Evolutionary conservation across 202 grass and related monocot species (phyloP).

Genomic region (Panicum virgatum): DNA sequence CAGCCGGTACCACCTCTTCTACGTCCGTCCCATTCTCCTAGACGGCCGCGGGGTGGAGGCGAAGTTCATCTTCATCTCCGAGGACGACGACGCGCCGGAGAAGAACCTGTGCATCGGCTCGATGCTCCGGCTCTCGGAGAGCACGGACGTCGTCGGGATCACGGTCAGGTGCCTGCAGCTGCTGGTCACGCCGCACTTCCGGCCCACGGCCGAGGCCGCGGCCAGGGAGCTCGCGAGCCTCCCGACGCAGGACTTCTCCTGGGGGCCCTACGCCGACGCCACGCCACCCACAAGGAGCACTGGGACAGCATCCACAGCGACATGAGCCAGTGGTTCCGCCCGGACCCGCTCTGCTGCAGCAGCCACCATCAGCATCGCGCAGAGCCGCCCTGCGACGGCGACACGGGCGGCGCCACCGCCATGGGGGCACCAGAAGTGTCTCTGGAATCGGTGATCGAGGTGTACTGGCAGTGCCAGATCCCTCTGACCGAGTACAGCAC

Average conservation of each 20-base stretch:
- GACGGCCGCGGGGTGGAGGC: constrained; percentile 10
- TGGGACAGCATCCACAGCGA: constrained; percentile 2
- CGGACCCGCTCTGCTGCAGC: constrained; percentile 12
- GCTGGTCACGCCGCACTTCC: constrained; percentile 14
- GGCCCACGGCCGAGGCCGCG: not conserved
- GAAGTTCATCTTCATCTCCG: constrained; percentile 2
- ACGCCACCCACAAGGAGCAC: not conserved
- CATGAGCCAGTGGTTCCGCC: constrained; percentile 16
- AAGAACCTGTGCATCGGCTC: not conserved
- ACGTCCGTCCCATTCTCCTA: not conserved
- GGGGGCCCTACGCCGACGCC: not conserved
- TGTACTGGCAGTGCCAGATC: constrained; percentile 25
- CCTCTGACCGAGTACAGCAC: not conserved
- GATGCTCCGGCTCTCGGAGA: constrained; percentile 14
- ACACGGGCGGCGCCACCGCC: too few relatives aligned
- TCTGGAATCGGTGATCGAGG: constrained; percentile 16
- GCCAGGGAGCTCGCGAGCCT: not conserved
- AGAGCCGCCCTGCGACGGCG: not conserved
- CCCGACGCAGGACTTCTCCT: constrained; percentile 29
- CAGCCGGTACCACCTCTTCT: not conserved
- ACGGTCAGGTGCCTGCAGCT: not conserved
- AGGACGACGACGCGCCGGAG: constrained; percentile 9
- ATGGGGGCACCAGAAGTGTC: not conserved
- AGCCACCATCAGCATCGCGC: not conserved
- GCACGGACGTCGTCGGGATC: constrained; percentile 29